These are phyloP conservation scores for Fusarium nygamai DNA, from an alignment of 2,329 filamentous ascomycete genomes.

Conservation along the genomic window DNA sequence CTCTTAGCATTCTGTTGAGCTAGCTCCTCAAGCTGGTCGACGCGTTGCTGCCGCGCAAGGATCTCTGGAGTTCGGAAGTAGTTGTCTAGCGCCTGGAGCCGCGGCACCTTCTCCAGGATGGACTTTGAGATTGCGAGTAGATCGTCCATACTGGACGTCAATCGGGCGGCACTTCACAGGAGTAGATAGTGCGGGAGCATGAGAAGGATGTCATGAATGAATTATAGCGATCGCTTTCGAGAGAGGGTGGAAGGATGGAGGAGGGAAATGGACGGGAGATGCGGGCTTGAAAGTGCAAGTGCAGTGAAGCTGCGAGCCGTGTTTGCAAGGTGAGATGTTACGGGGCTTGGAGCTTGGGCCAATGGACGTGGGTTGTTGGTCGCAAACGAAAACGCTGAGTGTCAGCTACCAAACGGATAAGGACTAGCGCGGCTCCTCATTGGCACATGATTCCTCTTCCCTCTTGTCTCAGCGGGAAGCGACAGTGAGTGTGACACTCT, in stretches of 20 bases:
- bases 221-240: background rate
- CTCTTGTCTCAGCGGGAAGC: background rate
- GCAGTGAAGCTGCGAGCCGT: background rate
- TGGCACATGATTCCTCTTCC: background rate
- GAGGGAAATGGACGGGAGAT: background rate
- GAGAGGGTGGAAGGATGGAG: background rate
- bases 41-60: background rate
- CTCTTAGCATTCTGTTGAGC: background rate
- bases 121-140: background rate
- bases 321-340: background rate
- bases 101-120: background rate
- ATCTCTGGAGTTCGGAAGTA: background rate
- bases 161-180: background rate
- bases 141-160: background rate
- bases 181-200: background rate
- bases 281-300: background rate
- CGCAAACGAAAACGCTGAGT: background rate
- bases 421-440: background rate
- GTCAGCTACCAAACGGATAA: background rate
- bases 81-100: slow-evolving; percentile 43
- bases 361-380: background rate
- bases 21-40: background rate
- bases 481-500: background rate
- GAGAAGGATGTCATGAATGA: background rate
- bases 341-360: background rate